phyloP scores from a whole-genome alignment of 2,329 filamentous ascomycete species.

The Elsinoe arachidis region DNA sequence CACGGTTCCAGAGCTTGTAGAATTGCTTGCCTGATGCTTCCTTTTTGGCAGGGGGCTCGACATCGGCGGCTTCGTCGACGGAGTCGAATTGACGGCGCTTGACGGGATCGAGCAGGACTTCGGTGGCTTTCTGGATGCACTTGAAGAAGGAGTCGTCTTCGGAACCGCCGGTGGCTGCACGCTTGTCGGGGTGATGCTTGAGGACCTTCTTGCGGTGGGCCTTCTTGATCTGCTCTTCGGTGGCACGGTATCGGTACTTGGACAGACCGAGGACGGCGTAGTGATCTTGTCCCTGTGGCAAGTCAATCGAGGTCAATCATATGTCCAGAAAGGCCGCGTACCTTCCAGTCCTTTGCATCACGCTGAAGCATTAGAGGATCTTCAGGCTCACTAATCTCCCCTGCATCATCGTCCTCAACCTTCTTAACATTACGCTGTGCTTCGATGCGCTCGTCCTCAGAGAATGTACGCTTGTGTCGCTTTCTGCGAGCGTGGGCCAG shows the following conservation, averaged over 20 bases:
- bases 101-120: slow-evolving; percentile 82
- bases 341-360: slow-evolving; percentile 99
- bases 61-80: slow-evolving; percentile 86
- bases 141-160: slow-evolving; percentile 99
- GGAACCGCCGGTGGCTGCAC: slow-evolving; percentile 74
- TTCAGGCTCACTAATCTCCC: slow-evolving; percentile 88
- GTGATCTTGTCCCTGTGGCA: slow-evolving; percentile 74
- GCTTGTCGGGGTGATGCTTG: slow-evolving; percentile 98
- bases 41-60: slow-evolving; percentile 90
- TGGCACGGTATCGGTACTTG: slow-evolving; percentile 86
- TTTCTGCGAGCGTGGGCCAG: slow-evolving; percentile 89
- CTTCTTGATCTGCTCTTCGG: slow-evolving; percentile 96
- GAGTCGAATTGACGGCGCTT: slow-evolving; percentile 95
- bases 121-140: slow-evolving; percentile 97
- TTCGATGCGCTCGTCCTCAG: slow-evolving; percentile 95
- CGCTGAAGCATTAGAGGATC: slow-evolving; percentile 85
- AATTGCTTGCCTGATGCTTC: slow-evolving; percentile 64
- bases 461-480: slow-evolving; percentile 95
- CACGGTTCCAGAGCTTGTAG: slow-evolving; percentile 87
- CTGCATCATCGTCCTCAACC: slow-evolving; percentile 80
- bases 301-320: neutral
- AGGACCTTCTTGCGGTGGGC: slow-evolving; percentile 99
- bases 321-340: slow-evolving; percentile 29
- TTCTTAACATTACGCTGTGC: slow-evolving; percentile 93
- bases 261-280: slow-evolving; percentile 91